Base-by-base conservation (phyloP, 495 filamentous ascomycete species). In the Neurospora sp. region DNA sequence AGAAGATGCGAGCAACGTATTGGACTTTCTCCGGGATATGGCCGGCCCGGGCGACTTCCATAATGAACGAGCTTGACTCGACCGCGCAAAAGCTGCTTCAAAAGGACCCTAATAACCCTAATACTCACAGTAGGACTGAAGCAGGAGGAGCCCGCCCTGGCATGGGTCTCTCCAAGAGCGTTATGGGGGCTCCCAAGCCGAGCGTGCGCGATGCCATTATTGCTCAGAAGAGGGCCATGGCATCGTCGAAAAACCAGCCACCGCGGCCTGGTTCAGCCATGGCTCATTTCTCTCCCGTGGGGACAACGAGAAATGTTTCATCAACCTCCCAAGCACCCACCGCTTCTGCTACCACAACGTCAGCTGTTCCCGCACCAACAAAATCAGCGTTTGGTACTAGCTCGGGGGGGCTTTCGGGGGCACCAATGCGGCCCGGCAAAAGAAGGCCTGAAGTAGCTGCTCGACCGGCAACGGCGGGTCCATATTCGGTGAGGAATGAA, bases 71-170 rank as follows among this genome's bases (percentile, higher is more conserved):
- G 18, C 86, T 98, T 7, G 94, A 97, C 74, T 73, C 87, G 11
- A 92, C 91, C 31, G 90, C 93, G 4, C 90, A 91, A 76, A 87
- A 88, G 40, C 80, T 93, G 39, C 82, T 98, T 18, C 90, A 94
- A 76, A 94, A 93, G 68, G 91, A 94, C 76, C 82, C 91, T 27
- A 86, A 89, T 69, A 97, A 97, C 78, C 94, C 94, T 22, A 92
- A 92, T 78, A 86, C 87, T 20, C 80, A 87, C 22, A 86, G 86
- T 73, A 85, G 84, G 68, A 75, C 86, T 35, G 85, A 87, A 46
- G 80, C 86, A 27, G 82, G 83, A 22, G 82, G 80, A 41, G 74
- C 76, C 22, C 85, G 86, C 12, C 84, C 85, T 38, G 87, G 85
- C 35, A 48, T 87, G 61, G 86, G 88, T 27, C 82, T 90, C 70